These are phyloP conservation scores for Sugiyamaella qingdaonensis DNA, from an alignment of 805 yeast genomes.

Conservation along the genomic window DNA sequence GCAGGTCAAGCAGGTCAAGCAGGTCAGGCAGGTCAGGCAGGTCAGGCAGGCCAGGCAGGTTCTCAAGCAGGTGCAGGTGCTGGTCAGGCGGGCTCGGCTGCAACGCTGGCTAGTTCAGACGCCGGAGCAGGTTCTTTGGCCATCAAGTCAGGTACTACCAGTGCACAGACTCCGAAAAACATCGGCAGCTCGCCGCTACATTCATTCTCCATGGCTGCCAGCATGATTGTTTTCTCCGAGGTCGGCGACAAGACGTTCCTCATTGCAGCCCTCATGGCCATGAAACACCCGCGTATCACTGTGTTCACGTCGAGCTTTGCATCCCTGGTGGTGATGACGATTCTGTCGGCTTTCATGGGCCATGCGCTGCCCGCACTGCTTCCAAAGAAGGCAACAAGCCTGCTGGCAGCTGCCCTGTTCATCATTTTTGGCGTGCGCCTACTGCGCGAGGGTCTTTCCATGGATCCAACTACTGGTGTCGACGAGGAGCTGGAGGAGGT, in stretches of 20 bases:
- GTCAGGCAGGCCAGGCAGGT: not conserved
- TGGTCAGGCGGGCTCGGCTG: not conserved
- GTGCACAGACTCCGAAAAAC: not conserved
- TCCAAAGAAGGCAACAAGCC: constrained; percentile 74
- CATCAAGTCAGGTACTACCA: not conserved
- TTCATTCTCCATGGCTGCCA: constrained; percentile 72
- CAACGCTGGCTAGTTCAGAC: not conserved
- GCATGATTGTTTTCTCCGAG: constrained; percentile 94
- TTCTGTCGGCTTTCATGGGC: constrained; percentile 86
- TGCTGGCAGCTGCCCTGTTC: constrained; percentile 76
- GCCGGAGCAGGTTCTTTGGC: not conserved
- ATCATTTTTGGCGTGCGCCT: constrained; percentile 77
- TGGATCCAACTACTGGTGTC: constrained; percentile 76
- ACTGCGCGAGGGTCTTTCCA: constrained; percentile 72
- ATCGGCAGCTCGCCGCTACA: constrained; percentile 24
- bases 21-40: not conserved
- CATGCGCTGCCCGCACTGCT: constrained; percentile 82
- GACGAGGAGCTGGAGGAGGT: constrained; percentile 96
- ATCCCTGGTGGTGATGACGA: constrained; percentile 85
- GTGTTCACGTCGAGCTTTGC: constrained; percentile 88
- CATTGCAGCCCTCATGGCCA: constrained; percentile 96
- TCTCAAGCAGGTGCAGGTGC: not conserved
- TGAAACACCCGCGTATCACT: constrained; percentile 77
- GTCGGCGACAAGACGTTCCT: constrained; percentile 96
- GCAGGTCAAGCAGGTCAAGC: not conserved